Conservation (phyloP, 2,329 filamentous ascomycete genomes). For the Epichloe coenophiala region DNA sequence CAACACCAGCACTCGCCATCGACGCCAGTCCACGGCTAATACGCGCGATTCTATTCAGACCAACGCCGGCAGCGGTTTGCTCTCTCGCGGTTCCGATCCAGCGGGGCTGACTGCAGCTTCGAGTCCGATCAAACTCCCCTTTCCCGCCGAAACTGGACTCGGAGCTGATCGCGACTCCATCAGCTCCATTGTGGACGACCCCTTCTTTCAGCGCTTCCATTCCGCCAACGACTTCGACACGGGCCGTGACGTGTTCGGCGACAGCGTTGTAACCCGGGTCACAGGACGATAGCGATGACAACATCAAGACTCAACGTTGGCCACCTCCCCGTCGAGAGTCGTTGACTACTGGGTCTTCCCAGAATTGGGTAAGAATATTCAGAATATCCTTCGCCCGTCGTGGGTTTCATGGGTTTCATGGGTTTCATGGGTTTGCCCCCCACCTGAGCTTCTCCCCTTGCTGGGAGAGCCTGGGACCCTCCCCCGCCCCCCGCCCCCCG, state of each 20-base stretch:
- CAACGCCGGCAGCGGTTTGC: conserved; percentile 10
- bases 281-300: conserved; percentile 25
- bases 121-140: conserved; percentile 6
- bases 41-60: conserved; percentile 13
- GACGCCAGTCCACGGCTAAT: conserved; percentile 9
- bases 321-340: conserved; percentile 35
- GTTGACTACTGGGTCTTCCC: conserved; percentile 25
- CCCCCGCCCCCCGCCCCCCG: not conserved
- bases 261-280: conserved; percentile 13
- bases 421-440: conserved; percentile 2
- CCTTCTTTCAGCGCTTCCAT: conserved; percentile 36
- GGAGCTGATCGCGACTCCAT: conserved; percentile 31
- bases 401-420: too few relatives aligned
- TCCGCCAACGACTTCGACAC: conserved; percentile 12
- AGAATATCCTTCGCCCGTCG: not conserved
- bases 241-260: conserved; percentile 12
- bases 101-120: conserved; percentile 5
- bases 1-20: conserved; percentile 3
- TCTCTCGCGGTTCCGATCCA: conserved; percentile 5
- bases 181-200: conserved; percentile 40
- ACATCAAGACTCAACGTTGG: conserved; percentile 24
- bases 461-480: not conserved
- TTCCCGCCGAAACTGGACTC: conserved; percentile 12
- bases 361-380: conserved; percentile 24
- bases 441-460: not conserved